Evolutionary conservation across 495 filamentous ascomycete species (phyloP), one percentile per base, ranked within the genome.

Genomic region (Daldinia decipiens): DNA sequence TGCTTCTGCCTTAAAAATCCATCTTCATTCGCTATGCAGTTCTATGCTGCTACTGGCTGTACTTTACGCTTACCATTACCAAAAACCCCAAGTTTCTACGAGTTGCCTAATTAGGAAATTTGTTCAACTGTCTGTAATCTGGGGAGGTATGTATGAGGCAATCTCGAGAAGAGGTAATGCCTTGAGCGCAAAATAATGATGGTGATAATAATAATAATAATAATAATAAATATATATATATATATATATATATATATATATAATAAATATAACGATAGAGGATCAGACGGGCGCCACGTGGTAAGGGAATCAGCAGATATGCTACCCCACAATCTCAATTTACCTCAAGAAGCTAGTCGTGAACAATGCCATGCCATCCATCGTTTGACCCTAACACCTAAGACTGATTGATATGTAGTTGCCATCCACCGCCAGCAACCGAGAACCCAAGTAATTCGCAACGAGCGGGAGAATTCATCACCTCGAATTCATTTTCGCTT

Each of bases 291-390:
- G 45, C 19, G 69, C 59, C 69, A 72, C 69, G 69, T 72, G 69
- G 69, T 72, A 60, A 4, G 52, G 45, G 24, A 60, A 59, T 67
- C 54, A 58, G 17, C 38, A 43, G 56, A 43, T 62, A 51, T 59
- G 63, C 38, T 67, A 71, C 62, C 68, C 68, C 68, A 71, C 68
- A 71, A 62, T 71, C 68, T 60, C 17, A 56, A 56, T 52, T 56
- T 66, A 26, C 68, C 62, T 66, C 40, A 65, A 51, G 47, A 54
- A 64, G 67, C 36, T 70, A 70, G 61, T 45, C 50, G 50, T 31
- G 27, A 27, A 29, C 50, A 53, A 31, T 6, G 19, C 50, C 50
- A 52, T 52, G 11, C 13, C 50, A 31, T 31, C 29, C 32, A 9
- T 29, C 50, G 50, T 26, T 31, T 31, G 12, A 31, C 31, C 50